A percentile compares a stretch with the other conserved stretches of the same genome.
These are phyloP conservation scores for Trichosanthes cucumerina DNA, from an alignment of 306 rosid species.

Conservation along the genomic window DNA sequence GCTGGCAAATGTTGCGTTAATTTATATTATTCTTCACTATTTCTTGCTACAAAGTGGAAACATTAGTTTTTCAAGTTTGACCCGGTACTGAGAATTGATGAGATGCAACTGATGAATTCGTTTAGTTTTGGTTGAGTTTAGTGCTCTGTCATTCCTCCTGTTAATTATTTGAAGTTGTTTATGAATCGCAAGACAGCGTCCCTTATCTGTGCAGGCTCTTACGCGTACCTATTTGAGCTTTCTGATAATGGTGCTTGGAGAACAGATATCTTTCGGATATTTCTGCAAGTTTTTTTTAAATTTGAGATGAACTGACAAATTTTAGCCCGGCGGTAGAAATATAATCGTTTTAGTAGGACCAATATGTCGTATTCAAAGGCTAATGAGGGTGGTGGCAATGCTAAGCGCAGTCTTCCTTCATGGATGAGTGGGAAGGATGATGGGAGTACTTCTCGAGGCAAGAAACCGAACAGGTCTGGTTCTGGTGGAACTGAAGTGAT, in stretches of 20 bases:
- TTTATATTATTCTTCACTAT: background rate
- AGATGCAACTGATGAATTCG: background rate
- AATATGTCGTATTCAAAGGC: conserved; percentile 40
- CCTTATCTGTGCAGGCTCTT: background rate
- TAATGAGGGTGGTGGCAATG: conserved; percentile 15
- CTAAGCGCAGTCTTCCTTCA: conserved; percentile 52
- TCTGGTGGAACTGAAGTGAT: conserved; percentile 24
- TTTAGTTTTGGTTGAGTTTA: background rate
- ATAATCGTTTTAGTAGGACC: background rate
- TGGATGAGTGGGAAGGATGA: conserved; percentile 47
- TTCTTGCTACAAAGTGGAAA: too few species aligned
- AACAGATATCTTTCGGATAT: background rate
- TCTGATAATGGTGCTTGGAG: background rate
- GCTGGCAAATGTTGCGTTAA: background rate
- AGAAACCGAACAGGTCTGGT: conserved; percentile 28
- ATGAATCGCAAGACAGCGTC: background rate
- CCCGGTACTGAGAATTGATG: background rate
- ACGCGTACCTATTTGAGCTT: background rate
- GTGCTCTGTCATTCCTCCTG: background rate
- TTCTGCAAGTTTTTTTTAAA: background rate
- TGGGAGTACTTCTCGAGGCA: conserved; percentile 20
- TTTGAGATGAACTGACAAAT: background rate
- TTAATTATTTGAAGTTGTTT: background rate
- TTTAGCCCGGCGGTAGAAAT: background rate
- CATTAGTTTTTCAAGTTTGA: background rate